Base-by-base conservation (phyloP, 371 early-diverging fungal genomes). In the Rozella allomycis region DNA sequence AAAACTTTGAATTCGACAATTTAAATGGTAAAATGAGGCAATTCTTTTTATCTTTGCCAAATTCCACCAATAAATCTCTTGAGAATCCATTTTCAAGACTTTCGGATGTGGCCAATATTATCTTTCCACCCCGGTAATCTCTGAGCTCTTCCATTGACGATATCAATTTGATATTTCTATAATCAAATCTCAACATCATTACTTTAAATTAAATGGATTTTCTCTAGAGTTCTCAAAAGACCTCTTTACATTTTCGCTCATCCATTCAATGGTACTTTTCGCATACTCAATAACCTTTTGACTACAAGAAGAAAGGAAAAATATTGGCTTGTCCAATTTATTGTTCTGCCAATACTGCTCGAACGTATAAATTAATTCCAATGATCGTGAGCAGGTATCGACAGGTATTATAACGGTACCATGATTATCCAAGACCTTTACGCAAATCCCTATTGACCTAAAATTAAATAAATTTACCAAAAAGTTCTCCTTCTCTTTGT, bases 211-310 rank as follows among this genome's bases (percentile, higher is more conserved):
- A 41, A 83, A 87, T 0, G 91, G 86, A 34, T 73, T 72, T 36
- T 77, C 79, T 7, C 84, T 67, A 19, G 36, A 62, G 58, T 17
- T 67, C 63, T 0, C 72, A 35, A 84, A 72, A 16, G 67, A 56
- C 17, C 61, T 51, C 8, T 70, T 66, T 14, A 86, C 49, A n/a
- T 60, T 62, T 25, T 77, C 72, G 3, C 82, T 74, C 86, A 88
- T 84, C 94, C 94, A 93, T 53, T 87, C 90, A 25, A 80, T 58
- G 74, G 85, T 85, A 20, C 71, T 70, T 37, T 77, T 76, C 1
- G 90, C 87, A 43, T 70, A 72, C 40, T 77, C 68, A 1, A 76
- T 64, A 11, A 74, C 71, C 11, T 68, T 65, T 34, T 70, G 67
- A 37, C 73, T 69, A 28, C 70, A 72, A 36, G 76, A 60, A 11